Base-by-base conservation (phyloP, 129 eudicot species). In the Glebionis coronaria region DNA sequence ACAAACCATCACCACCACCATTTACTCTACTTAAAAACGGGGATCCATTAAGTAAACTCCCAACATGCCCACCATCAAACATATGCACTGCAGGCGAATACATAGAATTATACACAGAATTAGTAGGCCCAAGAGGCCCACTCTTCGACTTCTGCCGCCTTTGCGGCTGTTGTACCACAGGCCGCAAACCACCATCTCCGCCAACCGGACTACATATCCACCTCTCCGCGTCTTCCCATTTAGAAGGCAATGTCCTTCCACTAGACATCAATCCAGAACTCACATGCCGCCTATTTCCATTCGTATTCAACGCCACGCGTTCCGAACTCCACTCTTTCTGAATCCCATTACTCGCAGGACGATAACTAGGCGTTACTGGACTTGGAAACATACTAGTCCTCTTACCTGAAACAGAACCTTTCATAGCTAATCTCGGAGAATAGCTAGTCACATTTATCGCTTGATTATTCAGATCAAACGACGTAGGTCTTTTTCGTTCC, bases 141-240 rank as follows among this genome's bases (percentile, higher is more conserved):
- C 98, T 92, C 68, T 92, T 92, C 18, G 96, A 82, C 69, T 92
- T 88, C 16, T 81, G 87, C 63, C 84, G 68, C 68, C 88, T 82
- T 67, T 85, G 87, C 8, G 74, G 81, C 79, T 85, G 87, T 68
- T 86, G 96, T 35, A 60, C 54, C 12, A 83, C 73, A 60, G 76
- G 78, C 69, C 74, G 73, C 59, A 73, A 56, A 19, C 46, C 31
- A 21, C 83, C 74, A 56, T 88, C 96, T 14, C 94, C 90, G 8
- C 74, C 73, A 54, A 88, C 76, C 4, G 98, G 98, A 77, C 98
- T 92, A 7, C 80, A 82, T 63, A 92, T 92, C 98, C 98, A 88
- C 82, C 98, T 80, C 80, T 92, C 98, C 1, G 98, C 98, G 79
- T 92, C 98, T 65, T 92, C 98, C 98, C 98, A 92, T 75, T 92